Base-by-base conservation (phyloP, 202 grass and related monocot species). In the Eragrostis tef region DNA sequence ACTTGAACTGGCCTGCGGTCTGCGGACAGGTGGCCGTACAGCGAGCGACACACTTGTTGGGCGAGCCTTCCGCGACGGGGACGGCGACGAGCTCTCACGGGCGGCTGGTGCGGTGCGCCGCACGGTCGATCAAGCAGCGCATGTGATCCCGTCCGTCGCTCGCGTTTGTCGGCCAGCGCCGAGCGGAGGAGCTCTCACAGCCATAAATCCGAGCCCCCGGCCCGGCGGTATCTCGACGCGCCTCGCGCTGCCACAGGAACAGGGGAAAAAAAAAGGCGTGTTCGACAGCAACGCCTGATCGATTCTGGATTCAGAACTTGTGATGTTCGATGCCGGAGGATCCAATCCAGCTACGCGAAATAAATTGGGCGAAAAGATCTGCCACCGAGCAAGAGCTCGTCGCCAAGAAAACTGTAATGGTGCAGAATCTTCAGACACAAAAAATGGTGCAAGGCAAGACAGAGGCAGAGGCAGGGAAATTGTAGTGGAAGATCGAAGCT, bases 211-310 rank as follows among this genome's bases (percentile, higher is more conserved):
- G 3, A 1, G 20, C n/a, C 21, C 29, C 20, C 5, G 17, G 16
- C 27, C 59, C 20, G 20, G 31, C 41, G 11, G 49, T 4, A 27
- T 45, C 58, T 49, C 16, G 6, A 36, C 53, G 53, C n/a, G 1
- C 39, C 50, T n/a, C 78, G 17, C 43, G 22, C 80, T 24, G 39
- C 76, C 76, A 67, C 76, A 53, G 44, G 22, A 79, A 20, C 34
- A 11, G 17, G 2, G 36, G 19, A 3, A 31, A 31, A n/a, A 1
- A 3, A 65, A 78, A 39, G 62, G 16, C 19, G 76, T 11, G 29
- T 14, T 2, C 47, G 78, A 73, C 87, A 77, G 78, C 87, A 44
- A 81, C 39, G 70, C 21, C 61, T 72, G 81, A 84, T 63, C 72
- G 58, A 5, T 5, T 24, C 20, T 1, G 29, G 29, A 31, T 31